Evolutionary conservation across 1,139 yeast species (phyloP), one percentile per base, ranked within the genome.

Genomic region (Yamadazyma atmosphaerica): DNA sequence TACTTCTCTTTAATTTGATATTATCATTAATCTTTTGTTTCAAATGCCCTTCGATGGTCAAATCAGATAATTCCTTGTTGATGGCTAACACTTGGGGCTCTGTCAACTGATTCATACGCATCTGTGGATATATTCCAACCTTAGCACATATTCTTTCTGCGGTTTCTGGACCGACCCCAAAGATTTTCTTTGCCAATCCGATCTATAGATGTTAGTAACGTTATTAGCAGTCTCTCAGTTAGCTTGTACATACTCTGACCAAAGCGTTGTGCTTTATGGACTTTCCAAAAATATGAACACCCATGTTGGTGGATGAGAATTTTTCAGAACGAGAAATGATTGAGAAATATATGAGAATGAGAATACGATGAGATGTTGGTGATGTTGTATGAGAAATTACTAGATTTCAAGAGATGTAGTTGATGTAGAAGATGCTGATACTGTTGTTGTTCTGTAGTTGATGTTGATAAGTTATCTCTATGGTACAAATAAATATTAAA

Each of bases 71-170:
- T 57, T 92, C 97, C 61, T 89, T 90, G 35, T 96, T 85, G 33
- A 92, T 73, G 31, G 86, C 80, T 77, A 92, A 77, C 36, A 89
- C 77, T 54, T 89, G 95, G 33, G 90, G 87, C 62, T 92, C 98
- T 22, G 85, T 72, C 34, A 92, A 76, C 62, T 92, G 95, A 60
- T 87, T 92, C 87, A 92, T 85, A 64, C 95, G 80, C 95, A 90
- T 89, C 59, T 78, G 74, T 29, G 98, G 98, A 57, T 90, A 92
- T 41, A 92, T 77, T 8, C 96, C 96, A 18, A 92, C 79, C 58
- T 81, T 86, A 33, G 98, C 83, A 61, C 97, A 88, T 39, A 94
- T 71, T 54, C 73, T 71, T 46, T 79, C 79, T 2, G 97, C 92
- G n/a, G 86, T 80, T 39, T 69, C 63, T 42, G 70, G 67, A 4